phyloP scores from a whole-genome alignment of 768 basidiomycete genomes.

The Termitomyces sp. region DNA sequence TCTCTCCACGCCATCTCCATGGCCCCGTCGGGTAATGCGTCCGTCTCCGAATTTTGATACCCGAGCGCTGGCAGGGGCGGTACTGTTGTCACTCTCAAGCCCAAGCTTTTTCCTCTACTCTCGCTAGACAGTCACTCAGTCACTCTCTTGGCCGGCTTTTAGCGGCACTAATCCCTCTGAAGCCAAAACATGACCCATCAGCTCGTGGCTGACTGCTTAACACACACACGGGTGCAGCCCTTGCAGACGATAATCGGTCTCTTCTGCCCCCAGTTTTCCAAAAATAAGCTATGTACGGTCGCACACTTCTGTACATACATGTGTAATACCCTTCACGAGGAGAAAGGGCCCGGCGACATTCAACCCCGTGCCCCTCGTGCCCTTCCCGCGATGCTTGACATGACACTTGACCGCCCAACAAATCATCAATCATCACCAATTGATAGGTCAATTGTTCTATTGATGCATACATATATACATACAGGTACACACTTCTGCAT shows the following conservation, averaged over 20 bases:
- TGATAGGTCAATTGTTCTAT: no score
- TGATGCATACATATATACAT: no score
- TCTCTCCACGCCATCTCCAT: neutral
- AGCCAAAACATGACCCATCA: neutral
- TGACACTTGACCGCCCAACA: neutral
- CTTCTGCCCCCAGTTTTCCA: neutral
- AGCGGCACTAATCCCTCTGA: neutral
- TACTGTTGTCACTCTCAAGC: neutral
- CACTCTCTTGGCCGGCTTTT: neutral
- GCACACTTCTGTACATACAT: no score
- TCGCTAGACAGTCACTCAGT: no score
- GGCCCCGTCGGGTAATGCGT: neutral
- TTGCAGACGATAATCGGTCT: neutral
- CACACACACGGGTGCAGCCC: neutral
- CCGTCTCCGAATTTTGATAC: neutral
- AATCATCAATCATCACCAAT: neutral
- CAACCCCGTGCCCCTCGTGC: neutral
- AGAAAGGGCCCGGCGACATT: neutral
- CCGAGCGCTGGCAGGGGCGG: neutral
- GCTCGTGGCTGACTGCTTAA: neutral
- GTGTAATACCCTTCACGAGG: no score
- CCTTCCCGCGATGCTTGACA: neutral
- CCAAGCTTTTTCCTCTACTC: neutral
- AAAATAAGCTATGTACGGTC: neutral
- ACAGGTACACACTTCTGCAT: no score